Percentiles rank a stretch among this genome's conserved stretches.
Conservation (phyloP, 2,329 filamentous ascomycete species). For the Cadophora gregata region DNA sequence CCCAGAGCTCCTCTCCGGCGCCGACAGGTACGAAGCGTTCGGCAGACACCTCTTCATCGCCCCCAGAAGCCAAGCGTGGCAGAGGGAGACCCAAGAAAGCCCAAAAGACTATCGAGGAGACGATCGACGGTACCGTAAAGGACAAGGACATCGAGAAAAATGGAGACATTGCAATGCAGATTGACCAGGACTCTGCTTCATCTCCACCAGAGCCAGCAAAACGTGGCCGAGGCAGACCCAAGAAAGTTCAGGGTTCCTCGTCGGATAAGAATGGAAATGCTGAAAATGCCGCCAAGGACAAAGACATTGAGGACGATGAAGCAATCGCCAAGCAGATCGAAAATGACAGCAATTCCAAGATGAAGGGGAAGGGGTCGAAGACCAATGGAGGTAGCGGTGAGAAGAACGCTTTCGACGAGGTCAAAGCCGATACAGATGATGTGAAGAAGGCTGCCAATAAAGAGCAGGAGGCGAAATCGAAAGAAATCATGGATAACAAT, state of each 20-base stretch:
- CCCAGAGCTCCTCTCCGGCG: not conserved
- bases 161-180: not conserved
- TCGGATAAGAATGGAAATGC: conserved; percentile 35
- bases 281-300: not conserved
- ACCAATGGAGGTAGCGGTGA: conserved; percentile 30
- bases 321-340: conserved; percentile 24
- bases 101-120: conserved; percentile 21
- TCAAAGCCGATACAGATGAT: conserved; percentile 40
- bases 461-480: conserved; percentile 36
- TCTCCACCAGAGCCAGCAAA: conserved; percentile 41
- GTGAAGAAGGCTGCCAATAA: conserved; percentile 38
- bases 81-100: conserved; percentile 19
- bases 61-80: conserved; percentile 24
- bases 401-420: conserved; percentile 42
- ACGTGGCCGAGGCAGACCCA: conserved; percentile 42
- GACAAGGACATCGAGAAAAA: conserved; percentile 9
- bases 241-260: conserved; percentile 40
- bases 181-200: not conserved
- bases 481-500: conserved; percentile 41
- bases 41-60: not conserved
- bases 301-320: conserved; percentile 23
- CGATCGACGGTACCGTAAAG: not conserved
- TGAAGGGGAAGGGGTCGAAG: not conserved
- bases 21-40: conserved; percentile 6
- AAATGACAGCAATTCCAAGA: not conserved